phyloP scores from a whole-genome alignment of 306 rosid species.

The Echinosophora koreensis region DNA sequence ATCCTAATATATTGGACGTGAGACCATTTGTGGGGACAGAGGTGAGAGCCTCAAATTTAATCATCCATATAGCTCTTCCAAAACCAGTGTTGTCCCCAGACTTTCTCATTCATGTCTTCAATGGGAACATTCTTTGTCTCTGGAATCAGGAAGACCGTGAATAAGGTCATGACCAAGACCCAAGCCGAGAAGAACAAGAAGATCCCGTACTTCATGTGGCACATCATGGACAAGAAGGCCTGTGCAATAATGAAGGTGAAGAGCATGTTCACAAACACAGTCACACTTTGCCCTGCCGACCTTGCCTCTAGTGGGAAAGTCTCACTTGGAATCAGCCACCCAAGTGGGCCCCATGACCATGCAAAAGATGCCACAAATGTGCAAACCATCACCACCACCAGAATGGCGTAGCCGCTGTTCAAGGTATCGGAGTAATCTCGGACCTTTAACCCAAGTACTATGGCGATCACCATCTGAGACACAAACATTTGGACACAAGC shows the following conservation, averaged over 20 bases:
- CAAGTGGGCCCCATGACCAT: slow-evolving; percentile 85
- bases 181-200: slow-evolving; percentile 68
- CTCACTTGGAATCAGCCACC: slow-evolving; percentile 81
- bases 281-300: slow-evolving; percentile 69
- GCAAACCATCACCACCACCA: slow-evolving; percentile 73
- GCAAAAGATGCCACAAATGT: slow-evolving; percentile 67
- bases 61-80: slow-evolving; percentile 59
- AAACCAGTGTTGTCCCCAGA: slow-evolving; percentile 66
- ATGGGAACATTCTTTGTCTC: slow-evolving; percentile 68
- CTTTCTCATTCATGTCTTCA: slow-evolving; percentile 66
- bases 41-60: not conserved
- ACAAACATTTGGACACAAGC: slow-evolving; percentile 74
- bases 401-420: slow-evolving; percentile 45
- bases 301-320: slow-evolving; percentile 69
- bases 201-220: slow-evolving; percentile 61
- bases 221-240: slow-evolving; percentile 68
- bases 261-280: slow-evolving; percentile 67
- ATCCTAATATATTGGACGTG: no score
- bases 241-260: slow-evolving; percentile 74
- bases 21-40: no score
- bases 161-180: slow-evolving; percentile 54
- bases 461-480: slow-evolving; percentile 60
- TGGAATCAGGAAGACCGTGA: slow-evolving; percentile 54
- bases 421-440: slow-evolving; percentile 48
- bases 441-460: slow-evolving; percentile 58